Evolutionary conservation across 2,329 filamentous ascomycete species (phyloP), one percentile per base, ranked within the genome.

Genomic region (Colletotrichum sp.): DNA sequence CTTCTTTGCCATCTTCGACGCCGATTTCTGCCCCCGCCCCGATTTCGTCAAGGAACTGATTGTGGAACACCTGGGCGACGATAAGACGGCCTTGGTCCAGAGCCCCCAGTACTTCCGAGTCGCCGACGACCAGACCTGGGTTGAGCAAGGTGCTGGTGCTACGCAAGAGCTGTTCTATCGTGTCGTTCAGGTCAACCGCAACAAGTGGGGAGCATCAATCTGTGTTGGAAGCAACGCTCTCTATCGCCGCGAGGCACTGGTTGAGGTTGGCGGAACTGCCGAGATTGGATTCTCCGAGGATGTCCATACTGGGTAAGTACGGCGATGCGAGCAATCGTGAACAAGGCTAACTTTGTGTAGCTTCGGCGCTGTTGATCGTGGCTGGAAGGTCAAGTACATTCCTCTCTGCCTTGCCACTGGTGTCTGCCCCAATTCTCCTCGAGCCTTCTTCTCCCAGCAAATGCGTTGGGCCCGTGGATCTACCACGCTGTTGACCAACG

Each of bases 251-350:
- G 83, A 80, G 7, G 83, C 85, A 3, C 81, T 87, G 3, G 84
- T 80, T 24, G 84, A 85, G 28, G 84, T 86, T 5, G 84, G 85
- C 2, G 85, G 85, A 10, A 86, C 85, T 1, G 84, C 85, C 2
- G 84, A 86, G 76, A 86, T 86, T 78, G 85, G 84, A 2, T 86
- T 85, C 78, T 86, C 84, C 8, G 85, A 87, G 80, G 85, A 87
- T 74, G 85, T 86, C n/a, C 84, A 87, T 75, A 86, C 85, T 10
- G 85, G 85, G 82, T 83, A 66, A 77, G 81, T 78, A 1, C 0
- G 43, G 12, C n/a, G 7, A 9, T 66, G 18, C 9, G 7, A 16
- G n/a, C 6, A 59, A n/a, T n/a, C 4, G 13, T 43, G 61, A 64
- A 3, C 32, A 43, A 12, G 12, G 43, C 34, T 74, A 52, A 59